phyloP scores from a whole-genome alignment of 2,329 filamentous ascomycete species.

The Penicillium expansum region DNA sequence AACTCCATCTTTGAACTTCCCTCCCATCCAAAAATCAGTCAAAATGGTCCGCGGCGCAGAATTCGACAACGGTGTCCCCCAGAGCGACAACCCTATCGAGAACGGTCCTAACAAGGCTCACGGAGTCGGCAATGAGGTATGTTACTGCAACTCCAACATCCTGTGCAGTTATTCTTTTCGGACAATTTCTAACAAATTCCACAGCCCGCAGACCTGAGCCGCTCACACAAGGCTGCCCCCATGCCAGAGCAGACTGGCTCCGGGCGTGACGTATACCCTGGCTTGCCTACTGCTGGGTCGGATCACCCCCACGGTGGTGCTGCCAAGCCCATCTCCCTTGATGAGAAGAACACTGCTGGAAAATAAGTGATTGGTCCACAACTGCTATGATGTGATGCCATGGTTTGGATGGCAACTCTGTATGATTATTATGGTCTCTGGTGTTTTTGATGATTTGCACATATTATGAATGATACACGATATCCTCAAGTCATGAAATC shows the following conservation, averaged over 20 bases:
- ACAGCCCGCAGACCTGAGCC: constrained; percentile 31
- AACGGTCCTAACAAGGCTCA: constrained; percentile 35
- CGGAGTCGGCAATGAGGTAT: constrained; percentile 34
- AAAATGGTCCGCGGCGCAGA: constrained; percentile 44
- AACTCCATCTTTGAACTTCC: not conserved
- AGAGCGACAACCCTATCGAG: constrained; percentile 42
- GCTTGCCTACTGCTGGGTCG: constrained; percentile 24
- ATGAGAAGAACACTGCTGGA: constrained; percentile 29
- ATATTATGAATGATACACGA: not conserved
- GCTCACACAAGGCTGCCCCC: constrained; percentile 33
- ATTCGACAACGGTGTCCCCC: constrained; percentile 38
- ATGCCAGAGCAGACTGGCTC: constrained; percentile 36
- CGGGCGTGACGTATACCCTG: constrained; percentile 28
- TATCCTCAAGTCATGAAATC: not conserved
- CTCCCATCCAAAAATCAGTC: constrained; percentile 5
- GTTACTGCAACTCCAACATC: constrained; percentile 3
- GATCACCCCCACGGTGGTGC: constrained; percentile 28
- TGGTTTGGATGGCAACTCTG: not conserved
- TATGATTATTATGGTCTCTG: not conserved
- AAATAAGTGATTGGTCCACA: not conserved
- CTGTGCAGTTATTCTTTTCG: not conserved
- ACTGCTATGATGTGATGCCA: not conserved
- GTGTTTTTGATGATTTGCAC: not conserved
- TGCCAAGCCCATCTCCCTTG: constrained; percentile 35
- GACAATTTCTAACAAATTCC: not conserved